Evolutionary conservation across 306 rosid genomes (phyloP).

Genomic region (Oemleria cerasiformis): DNA sequence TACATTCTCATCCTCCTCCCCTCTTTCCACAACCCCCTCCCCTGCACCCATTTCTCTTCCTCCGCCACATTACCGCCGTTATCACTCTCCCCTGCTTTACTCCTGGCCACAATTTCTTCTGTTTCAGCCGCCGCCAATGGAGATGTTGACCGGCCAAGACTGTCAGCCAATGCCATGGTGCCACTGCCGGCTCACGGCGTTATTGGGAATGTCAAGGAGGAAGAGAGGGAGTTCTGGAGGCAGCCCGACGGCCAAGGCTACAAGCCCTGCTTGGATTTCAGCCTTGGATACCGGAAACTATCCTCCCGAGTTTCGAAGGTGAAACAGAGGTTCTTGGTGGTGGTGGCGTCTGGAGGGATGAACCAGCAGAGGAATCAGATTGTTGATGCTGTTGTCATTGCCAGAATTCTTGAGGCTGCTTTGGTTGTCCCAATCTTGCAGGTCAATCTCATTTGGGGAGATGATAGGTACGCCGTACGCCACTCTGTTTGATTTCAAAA

Average conservation of each 20-base stretch:
- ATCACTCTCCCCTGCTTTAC: constrained; percentile 6
- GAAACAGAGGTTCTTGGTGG: constrained; percentile 49
- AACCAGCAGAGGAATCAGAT: constrained; percentile 65
- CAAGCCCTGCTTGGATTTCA: constrained; percentile 43
- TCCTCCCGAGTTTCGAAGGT: constrained; percentile 33
- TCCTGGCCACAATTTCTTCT: constrained; percentile 25
- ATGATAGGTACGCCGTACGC: constrained; percentile 37
- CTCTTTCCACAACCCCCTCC: constrained; percentile 8
- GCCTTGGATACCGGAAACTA: constrained; percentile 39
- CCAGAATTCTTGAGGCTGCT: constrained; percentile 52
- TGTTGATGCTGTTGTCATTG: constrained; percentile 57
- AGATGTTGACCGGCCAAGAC: constrained; percentile 16
- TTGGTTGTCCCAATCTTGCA: constrained; percentile 51
- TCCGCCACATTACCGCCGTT: constrained; percentile 12
- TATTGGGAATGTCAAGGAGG: constrained; percentile 28
- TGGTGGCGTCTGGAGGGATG: constrained; percentile 54
- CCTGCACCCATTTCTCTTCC: constrained; percentile 8
- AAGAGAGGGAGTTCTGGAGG: constrained; percentile 47
- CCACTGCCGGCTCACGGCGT: constrained; percentile 41
- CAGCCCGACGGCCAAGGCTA: constrained; percentile 48
- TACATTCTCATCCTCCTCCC: constrained; percentile 25
- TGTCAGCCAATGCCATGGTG: constrained; percentile 27
- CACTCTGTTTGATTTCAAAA: too few relatives aligned
- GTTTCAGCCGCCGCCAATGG: background rate
- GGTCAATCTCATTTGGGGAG: constrained; percentile 54